Conservation (phyloP, 2,329 filamentous ascomycete species). For the Pochonia chlamydosporia region DNA sequence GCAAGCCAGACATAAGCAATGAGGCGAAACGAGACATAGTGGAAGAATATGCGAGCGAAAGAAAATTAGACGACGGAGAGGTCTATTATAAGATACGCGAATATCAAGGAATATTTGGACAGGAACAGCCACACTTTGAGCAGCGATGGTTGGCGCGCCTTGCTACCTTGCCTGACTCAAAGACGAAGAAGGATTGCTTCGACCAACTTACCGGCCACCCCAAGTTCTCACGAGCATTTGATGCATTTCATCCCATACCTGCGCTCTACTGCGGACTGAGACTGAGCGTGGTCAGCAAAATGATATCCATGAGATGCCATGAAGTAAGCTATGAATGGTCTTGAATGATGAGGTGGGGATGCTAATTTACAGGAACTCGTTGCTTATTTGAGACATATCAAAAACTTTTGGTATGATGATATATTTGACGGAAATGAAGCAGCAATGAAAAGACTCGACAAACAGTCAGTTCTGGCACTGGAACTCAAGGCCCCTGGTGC, state of each 20-base stretch:
- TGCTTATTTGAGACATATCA: conserved; percentile 17
- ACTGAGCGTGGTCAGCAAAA: conserved; percentile 16
- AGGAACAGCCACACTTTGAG: conserved; percentile 14
- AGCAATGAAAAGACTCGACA: conserved; percentile 22
- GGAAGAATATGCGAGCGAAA: conserved; percentile 12
- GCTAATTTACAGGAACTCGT: conserved; percentile 3
- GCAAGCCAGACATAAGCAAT: conserved; percentile 9
- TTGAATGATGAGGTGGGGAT: background rate
- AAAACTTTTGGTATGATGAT: conserved; percentile 24
- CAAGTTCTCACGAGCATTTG: conserved; percentile 22
- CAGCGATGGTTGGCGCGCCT: conserved; percentile 19
- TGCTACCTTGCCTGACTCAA: conserved; percentile 12
- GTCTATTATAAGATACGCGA: conserved; percentile 16
- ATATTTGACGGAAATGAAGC: conserved; percentile 20
- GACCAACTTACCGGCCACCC: conserved; percentile 18
- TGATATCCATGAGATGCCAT: conserved; percentile 12
- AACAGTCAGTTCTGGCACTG: conserved; percentile 23
- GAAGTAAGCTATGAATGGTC: conserved; percentile 20
- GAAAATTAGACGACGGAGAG: conserved; percentile 10
- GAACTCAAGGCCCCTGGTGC: conserved; percentile 23
- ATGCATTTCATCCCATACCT: conserved; percentile 24
- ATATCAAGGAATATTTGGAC: conserved; percentile 12
- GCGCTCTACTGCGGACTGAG: conserved; percentile 24
- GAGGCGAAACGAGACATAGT: conserved; percentile 8
- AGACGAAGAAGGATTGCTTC: conserved; percentile 16